phyloP scores from a whole-genome alignment of 352 stramenopile species.

The Nothophytophthora sp. region DNA sequence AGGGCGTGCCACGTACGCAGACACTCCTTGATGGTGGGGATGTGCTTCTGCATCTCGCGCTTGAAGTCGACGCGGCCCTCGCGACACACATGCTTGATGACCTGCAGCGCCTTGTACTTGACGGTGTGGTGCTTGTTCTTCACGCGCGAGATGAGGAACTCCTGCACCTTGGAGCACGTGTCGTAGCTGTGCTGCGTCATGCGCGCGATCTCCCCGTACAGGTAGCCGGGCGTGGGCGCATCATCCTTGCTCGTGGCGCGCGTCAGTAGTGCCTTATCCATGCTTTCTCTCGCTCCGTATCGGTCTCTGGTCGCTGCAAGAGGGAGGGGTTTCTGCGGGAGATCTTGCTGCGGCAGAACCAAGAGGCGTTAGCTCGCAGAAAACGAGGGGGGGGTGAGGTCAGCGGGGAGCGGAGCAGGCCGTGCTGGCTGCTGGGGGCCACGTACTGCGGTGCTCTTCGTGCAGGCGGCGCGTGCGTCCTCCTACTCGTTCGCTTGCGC shows the following conservation, averaged over 20 bases:
- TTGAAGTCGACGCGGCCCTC: constrained; percentile 91
- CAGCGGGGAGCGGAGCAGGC: too few species aligned
- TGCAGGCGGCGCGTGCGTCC: too few species aligned
- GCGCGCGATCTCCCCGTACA: constrained; percentile 96
- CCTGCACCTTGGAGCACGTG: constrained; percentile 87
- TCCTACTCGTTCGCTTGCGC: constrained; percentile 13
- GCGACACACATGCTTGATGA: constrained; percentile 93
- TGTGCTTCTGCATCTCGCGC: constrained; percentile 91
- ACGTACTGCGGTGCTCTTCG: too few species aligned
- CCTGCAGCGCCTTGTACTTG: constrained; percentile 94
- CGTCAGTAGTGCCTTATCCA: constrained; percentile 93
- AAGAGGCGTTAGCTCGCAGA: too few species aligned
- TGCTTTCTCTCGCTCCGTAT: constrained; percentile 20
- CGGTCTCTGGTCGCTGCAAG: neutral
- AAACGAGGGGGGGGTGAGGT: too few species aligned
- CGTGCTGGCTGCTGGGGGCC: too few species aligned
- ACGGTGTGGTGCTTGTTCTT: constrained; percentile 96
- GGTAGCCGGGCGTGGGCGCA: constrained; percentile 94
- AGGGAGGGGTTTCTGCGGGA: neutral
- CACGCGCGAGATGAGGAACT: constrained; percentile 91
- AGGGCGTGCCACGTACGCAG: constrained; percentile 54
- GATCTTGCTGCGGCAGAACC: neutral
- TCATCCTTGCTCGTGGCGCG: constrained; percentile 94
- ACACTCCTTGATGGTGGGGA: constrained; percentile 92
- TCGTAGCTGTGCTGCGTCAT: constrained; percentile 93